Base-by-base conservation (phyloP, 2,329 filamentous ascomycete genomes). In the Aspergillus candidus region DNA sequence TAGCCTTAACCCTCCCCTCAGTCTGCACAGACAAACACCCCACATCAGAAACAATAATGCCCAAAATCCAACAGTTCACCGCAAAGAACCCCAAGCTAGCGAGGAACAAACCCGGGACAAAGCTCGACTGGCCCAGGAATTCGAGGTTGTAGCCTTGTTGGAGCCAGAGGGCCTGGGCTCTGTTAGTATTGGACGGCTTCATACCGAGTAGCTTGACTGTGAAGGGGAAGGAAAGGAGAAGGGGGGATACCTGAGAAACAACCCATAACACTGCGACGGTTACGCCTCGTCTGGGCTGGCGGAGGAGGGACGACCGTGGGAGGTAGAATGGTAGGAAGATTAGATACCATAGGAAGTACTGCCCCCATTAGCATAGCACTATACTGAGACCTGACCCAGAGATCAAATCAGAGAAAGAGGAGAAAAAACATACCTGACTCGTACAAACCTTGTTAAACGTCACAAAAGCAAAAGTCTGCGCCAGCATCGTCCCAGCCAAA, bases 281-380 rank as follows among this genome's bases (percentile, higher is more conserved):
- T 1, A 86, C 47, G 1, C 93, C 93, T 3, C 84, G 67, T 5
- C 60, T 58, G 0, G 79, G 79, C 2, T 69, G 73, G 4, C 64
- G 68, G 1, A 94, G 69, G 11, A 96, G 75, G 0, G 84, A 84
- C 0, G 90, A 96, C 32, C 71, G 71, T 0, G 91, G 89, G 0
- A 98, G 82, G 63, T 96, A 94, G 39, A 96, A 83, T 0, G 93
- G 93, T 3, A 97, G 73, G 56, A 98, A 87, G 52, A 96, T 80
- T 68, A 96, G 83, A 68, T 98, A 97, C 93, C 93, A 98, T 39
- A 98, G 78, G 66, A 98, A 98, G 66, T 98, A 98, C 88, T 95
- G 22, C 6, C n/a, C 11, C 14, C 6, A n/a, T 18, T 17, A 35
- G 7, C 22, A 35, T 11, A 1, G 4, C 12, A 30, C 18, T 18